Conservation (phyloP, 768 basidiomycete genomes). For the Lactarius akahatsu region DNA sequence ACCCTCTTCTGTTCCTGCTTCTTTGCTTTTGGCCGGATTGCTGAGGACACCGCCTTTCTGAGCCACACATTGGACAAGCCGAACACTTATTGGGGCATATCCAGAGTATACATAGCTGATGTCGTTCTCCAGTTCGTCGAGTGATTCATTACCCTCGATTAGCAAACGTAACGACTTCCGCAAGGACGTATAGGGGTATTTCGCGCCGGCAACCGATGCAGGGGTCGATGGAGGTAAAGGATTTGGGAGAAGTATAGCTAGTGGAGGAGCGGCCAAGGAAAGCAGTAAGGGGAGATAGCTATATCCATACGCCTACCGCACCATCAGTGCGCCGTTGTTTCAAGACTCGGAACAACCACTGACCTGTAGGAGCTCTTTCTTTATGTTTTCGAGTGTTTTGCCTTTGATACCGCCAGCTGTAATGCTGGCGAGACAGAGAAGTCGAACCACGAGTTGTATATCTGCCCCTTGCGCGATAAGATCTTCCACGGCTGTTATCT, state of each 20-base stretch:
- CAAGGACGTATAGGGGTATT: slow-evolving; percentile 68
- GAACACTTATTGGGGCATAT: slow-evolving; percentile 89
- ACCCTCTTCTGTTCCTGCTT: slow-evolving; percentile 44
- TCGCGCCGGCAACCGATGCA: slow-evolving; percentile 43
- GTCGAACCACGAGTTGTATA: slow-evolving; percentile 71
- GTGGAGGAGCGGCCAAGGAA: slow-evolving; percentile 61
- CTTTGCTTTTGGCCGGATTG: slow-evolving; percentile 65
- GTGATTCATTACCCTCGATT: slow-evolving; percentile 80
- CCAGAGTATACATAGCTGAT: slow-evolving; percentile 96
- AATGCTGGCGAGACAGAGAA: slow-evolving; percentile 85
- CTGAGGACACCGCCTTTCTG: slow-evolving; percentile 89
- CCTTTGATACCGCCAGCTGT: slow-evolving; percentile 83
- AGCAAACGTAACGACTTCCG: slow-evolving; percentile 88
- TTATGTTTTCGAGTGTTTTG: slow-evolving; percentile 82
- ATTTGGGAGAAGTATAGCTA: slow-evolving; percentile 65
- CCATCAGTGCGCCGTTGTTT: slow-evolving; percentile 29
- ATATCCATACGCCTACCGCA: slow-evolving; percentile 70
- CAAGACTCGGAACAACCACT: slow-evolving; percentile 16
- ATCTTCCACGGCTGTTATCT: slow-evolving; percentile 87
- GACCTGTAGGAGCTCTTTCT: slow-evolving; percentile 88
- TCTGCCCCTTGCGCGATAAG: slow-evolving; percentile 86
- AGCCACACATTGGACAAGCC: slow-evolving; percentile 89
- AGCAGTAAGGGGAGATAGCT: slow-evolving; percentile 66
- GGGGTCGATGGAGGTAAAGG: slow-evolving; percentile 58
- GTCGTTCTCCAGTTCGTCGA: slow-evolving; percentile 87